Percentiles rank a stretch among this genome's conserved stretches.
These are phyloP conservation scores for Aspergillus viridinutans DNA, from an alignment of 2,329 filamentous ascomycete species.

Conservation along the genomic window DNA sequence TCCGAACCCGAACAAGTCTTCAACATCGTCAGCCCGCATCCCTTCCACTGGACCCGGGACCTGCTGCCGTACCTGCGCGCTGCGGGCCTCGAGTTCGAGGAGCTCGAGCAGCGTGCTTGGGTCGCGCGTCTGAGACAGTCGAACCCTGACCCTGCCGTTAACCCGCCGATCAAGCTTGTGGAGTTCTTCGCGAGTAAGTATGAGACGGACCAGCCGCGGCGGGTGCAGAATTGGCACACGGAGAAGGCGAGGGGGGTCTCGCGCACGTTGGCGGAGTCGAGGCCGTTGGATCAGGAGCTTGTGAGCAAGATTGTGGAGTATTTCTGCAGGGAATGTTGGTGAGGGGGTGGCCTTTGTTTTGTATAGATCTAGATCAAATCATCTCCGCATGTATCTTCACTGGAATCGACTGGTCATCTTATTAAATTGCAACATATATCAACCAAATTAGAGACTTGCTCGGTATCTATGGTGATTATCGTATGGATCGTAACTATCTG, in stretches of 20 bases:
- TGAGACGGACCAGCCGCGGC: slow-evolving; percentile 22
- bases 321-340: slow-evolving; percentile 25
- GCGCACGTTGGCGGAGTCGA: slow-evolving; percentile 9
- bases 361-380: background rate
- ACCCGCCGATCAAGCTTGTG: slow-evolving; percentile 51
- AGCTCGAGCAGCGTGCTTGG: slow-evolving; percentile 24
- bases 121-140: slow-evolving; percentile 38
- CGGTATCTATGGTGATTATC: background rate
- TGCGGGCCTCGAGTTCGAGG: slow-evolving; percentile 35
- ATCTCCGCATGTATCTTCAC: background rate
- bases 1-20: slow-evolving; percentile 32
- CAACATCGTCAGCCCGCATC: slow-evolving; percentile 50
- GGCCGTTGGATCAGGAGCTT: slow-evolving; percentile 16
- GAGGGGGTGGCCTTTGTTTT: background rate
- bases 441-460: background rate
- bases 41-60: slow-evolving; percentile 51
- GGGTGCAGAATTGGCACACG: slow-evolving; percentile 14
- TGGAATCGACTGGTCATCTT: no score
- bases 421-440: background rate
- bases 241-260: slow-evolving; percentile 13
- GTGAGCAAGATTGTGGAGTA: slow-evolving; percentile 36
- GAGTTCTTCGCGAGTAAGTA: slow-evolving; percentile 54
- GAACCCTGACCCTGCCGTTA: slow-evolving; percentile 46
- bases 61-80: slow-evolving; percentile 52
- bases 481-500: background rate